phyloP scores from a whole-genome alignment of 2,329 filamentous ascomycete genomes.

The Acrodontium crateriforme region DNA sequence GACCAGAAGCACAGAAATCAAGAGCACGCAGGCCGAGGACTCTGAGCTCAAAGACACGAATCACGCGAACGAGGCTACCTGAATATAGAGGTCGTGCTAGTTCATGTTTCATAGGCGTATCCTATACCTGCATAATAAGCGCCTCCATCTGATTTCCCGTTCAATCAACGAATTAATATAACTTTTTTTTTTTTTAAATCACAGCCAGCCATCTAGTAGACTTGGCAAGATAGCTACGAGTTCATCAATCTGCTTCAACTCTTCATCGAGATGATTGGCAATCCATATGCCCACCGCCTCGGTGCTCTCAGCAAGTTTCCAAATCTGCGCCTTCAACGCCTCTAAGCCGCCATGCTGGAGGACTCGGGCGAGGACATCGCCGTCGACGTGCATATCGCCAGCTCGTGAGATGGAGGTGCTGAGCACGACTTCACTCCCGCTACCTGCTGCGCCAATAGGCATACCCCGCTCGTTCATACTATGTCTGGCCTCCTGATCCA shows the following conservation, averaged over 20 bases:
- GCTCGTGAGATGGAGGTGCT: slow-evolving; percentile 5
- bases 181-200: too few relatives aligned
- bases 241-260: slow-evolving; percentile 11
- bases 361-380: slow-evolving; percentile 25
- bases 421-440: slow-evolving; percentile 16
- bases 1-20: too few relatives aligned
- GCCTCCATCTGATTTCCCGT: too few relatives aligned
- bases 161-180: too few relatives aligned
- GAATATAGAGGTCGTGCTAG: too few relatives aligned
- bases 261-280: slow-evolving; percentile 17
- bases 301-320: too few relatives aligned
- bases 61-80: too few relatives aligned
- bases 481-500: slow-evolving; percentile 4
- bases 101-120: too few relatives aligned
- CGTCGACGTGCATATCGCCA: slow-evolving; percentile 27
- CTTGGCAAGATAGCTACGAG: slow-evolving; percentile 9
- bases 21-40: too few relatives aligned
- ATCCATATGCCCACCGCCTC: slow-evolving; percentile 19
- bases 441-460: slow-evolving; percentile 10
- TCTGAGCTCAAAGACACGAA: too few relatives aligned
- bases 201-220: slow-evolving; percentile 15
- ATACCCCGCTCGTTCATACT: slow-evolving; percentile 8
- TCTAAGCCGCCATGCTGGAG: slow-evolving; percentile 7
- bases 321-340: background rate
- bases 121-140: too few relatives aligned